A percentile compares a stretch with the other conserved stretches of the same genome.
Conservation (phyloP, 2,329 filamentous ascomycete species). For the Fusarium citri region DNA sequence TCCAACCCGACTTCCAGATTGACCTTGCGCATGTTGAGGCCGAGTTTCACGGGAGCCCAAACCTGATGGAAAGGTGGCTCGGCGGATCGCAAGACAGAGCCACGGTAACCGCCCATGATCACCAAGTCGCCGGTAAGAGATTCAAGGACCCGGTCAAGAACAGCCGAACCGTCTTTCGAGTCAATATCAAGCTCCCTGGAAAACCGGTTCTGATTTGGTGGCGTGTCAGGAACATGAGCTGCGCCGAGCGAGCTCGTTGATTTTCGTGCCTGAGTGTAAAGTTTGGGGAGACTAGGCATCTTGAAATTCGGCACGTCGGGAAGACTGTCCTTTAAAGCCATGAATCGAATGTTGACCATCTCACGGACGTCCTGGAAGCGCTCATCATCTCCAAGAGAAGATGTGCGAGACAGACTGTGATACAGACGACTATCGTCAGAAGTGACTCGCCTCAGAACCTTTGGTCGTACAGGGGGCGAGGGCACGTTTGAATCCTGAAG, state of each 20-base stretch:
- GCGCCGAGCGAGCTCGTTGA: slow-evolving; percentile 50
- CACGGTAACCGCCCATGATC: slow-evolving; percentile 89
- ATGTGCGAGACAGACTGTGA: slow-evolving; percentile 79
- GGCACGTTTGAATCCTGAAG: slow-evolving; percentile 1
- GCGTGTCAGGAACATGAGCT: slow-evolving; percentile 45
- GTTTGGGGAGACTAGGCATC: slow-evolving; percentile 70
- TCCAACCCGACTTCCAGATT: slow-evolving; percentile 89
- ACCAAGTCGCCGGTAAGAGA: slow-evolving; percentile 86
- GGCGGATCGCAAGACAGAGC: slow-evolving; percentile 87
- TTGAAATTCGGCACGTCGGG: slow-evolving; percentile 83
- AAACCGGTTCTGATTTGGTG: slow-evolving; percentile 43
- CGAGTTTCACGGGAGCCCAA: slow-evolving; percentile 95
- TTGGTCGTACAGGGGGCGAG: slow-evolving; percentile 39
- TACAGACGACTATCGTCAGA: slow-evolving; percentile 81
- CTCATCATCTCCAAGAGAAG: slow-evolving; percentile 85
- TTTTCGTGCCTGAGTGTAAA: slow-evolving; percentile 52
- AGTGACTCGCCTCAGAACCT: slow-evolving; percentile 50
- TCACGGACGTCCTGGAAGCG: slow-evolving; percentile 83
- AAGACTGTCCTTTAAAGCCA: slow-evolving; percentile 89
- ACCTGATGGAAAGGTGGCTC: slow-evolving; percentile 85
- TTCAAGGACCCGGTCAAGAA: slow-evolving; percentile 69
- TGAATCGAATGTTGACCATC: slow-evolving; percentile 88
- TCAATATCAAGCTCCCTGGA: slow-evolving; percentile 24
- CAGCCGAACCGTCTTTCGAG: slow-evolving; percentile 42
- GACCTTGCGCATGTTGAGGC: slow-evolving; percentile 89